Base-by-base conservation (phyloP, 176 grass and related monocot genomes). In the Zizania latifolia region DNA sequence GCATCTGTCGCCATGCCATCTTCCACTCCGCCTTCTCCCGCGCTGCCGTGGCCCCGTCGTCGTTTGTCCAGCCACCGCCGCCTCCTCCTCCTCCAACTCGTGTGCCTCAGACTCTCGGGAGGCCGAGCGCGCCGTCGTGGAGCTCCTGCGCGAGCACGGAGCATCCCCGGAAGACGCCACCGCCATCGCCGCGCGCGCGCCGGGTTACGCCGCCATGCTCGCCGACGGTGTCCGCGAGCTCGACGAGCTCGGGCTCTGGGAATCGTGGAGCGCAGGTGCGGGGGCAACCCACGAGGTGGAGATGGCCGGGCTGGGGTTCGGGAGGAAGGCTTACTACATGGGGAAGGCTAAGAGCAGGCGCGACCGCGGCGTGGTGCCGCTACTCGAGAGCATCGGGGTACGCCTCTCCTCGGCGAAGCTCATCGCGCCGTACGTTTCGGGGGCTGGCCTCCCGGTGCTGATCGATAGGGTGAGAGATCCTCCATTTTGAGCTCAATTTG, bases 251-350 rank as follows among this genome's bases (percentile, higher is more conserved):
- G 83, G 81, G 0, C 86, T 97, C 6, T 97, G 94, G 94, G 81
- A 70, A 17, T 93, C 94, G 6, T 97, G 94, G 94, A 80, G 71
- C 58, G 69, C 89, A 22, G 76, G 83, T 12, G 61, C 22, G 8
- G 75, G 59, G 24, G 74, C 46, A 13, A 65, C 61, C 31, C 68
- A 27, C 24, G 81, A 38, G 46, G 40, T 82, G 33, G 86, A 89
- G 29, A 55, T 93, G 59, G 69, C 53, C 12, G 60, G 65, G 24
- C 74, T 91, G n/a, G 84, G 82, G 39, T 97, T 97, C 66, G 66
- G 75, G 70, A 87, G 81, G 75, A 97, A 93, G 78, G 88, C 89
- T 68, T 93, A 93, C 82, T 80, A 84, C 83, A 97, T 97, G 94
- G 88, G 88, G 40, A 82, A 81, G 94, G 88, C 86, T 24, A 82